Evolutionary conservation across 192 early-diverging fungal genomes (phyloP), one percentile per base, ranked within the genome.

Genomic region (Entomortierella lignicola): DNA sequence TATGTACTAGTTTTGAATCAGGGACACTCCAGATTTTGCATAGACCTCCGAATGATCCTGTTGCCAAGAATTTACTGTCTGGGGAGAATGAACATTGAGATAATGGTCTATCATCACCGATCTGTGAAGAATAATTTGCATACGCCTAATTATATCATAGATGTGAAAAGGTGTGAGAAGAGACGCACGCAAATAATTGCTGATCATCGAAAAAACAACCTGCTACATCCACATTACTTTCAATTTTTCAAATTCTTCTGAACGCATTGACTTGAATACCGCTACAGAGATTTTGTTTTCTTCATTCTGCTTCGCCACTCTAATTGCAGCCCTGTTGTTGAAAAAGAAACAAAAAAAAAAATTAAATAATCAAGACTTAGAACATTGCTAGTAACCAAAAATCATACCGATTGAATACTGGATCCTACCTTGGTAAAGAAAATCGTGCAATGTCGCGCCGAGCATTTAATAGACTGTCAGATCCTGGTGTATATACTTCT

Each of bases 11-110:
- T 20, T 91, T 85, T 66, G 89, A 94, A 8, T 87, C 82, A 11
- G 98, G 95, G 8, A 97, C 88, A 15, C 87, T 85, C 96, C 96
- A 98, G 21, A 99, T 85, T 72, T 94, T 95, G 59, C 93, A 88
- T 7, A 90, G 63, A 0, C 98, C 98, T 18, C 91, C 88, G 90
- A 94, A 98, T 18, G 95, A 89, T 15, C 90, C 94, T 4, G 94
- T 97, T 11, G 92, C 90, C 32, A 99, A 64, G 15, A 86, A 59
- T 23, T 88, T 77, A 1, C 93, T 92, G 79, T 97, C 91, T 8
- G 94, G 95, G 13, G 95, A 85, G 75, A 99, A 97, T 0, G 84
- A 56, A 62, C 88, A 90, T 66, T 88, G 92, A 20, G 92, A 82
- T 20, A 96, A 81, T 20, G 97, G 96, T 43, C 97, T 88, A 6